Base-by-base conservation (phyloP, 106 monocot species). In the Acanthochlamys bracteata region DNA sequence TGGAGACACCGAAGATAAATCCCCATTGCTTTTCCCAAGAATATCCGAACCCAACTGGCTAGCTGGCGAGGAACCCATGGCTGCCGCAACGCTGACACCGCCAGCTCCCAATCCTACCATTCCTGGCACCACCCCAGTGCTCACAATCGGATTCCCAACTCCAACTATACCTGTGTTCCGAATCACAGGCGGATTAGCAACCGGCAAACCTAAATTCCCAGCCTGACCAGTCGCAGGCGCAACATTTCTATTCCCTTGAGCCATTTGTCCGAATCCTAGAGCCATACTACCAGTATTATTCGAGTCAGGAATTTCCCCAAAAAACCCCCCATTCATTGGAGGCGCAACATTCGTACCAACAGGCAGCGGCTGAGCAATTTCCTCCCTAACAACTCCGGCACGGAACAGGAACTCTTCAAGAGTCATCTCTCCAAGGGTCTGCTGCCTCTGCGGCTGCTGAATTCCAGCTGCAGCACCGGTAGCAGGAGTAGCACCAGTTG, bases 331-430 rank as follows among this genome's bases (percentile, higher is more conserved):
- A 16, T 24, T 49, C 26, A 20, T 52, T 9, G 54, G 27, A 19
- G 64, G 49, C 15, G 42, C 7, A 41, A n/a, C 15, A 12, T 3
- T 12, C 9, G 17, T 17, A 12, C 12, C 49, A 2, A 9, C 49
- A 49, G 49, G 49, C 17, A 1, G 33, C 6, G 33, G 33, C 40
- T 20, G 43, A 7, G 59, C 25, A 14, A 61, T n/a, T 23, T 79
- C 84, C 20, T 89, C 89, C 43, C 79, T 79, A 2, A 77, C 82
- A 16, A 82, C 82, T 24, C 89, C 89, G 11, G 84, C 89, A 14
- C 84, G 69, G 20, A 82, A 66, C 51, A 89, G 46, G 57, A 89
- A 89, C 74, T 89, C 89, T 70, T 89, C 84, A 0, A 89, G 76
- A 0, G 89, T 89, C 69, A 82, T 84, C 84, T 89, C 84, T 55